These are phyloP conservation scores for Carex myosuroides DNA, from an alignment of 176 grass and related monocot species.

Conservation along the genomic window DNA sequence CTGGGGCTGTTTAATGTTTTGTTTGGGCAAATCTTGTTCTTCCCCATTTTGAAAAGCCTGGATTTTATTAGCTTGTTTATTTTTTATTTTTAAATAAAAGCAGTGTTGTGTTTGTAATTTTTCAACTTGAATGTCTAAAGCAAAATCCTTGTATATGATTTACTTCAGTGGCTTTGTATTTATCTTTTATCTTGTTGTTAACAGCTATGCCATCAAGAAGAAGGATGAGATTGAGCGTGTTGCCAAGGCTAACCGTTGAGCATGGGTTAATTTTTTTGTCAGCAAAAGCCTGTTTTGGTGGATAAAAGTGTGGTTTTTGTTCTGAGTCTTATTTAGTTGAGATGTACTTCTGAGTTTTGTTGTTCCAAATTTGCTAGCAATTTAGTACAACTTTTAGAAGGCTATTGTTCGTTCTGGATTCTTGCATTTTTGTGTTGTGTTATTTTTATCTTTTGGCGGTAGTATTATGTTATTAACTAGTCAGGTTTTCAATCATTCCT, in stretches of 20 bases:
- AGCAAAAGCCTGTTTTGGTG: not conserved
- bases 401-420: not conserved
- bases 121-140: not conserved
- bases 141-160: not conserved
- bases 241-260: conserved; percentile 79
- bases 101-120: not conserved
- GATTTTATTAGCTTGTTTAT: not conserved
- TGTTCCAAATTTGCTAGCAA: conserved; percentile 18
- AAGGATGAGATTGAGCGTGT: conserved; percentile 69
- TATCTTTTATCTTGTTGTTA: not conserved
- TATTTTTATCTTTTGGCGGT: not conserved
- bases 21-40: no score
- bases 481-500: not conserved
- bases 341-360: not conserved
- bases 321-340: not conserved
- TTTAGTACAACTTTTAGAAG: conserved; percentile 20
- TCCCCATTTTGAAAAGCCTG: not conserved
- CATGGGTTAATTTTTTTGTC: not conserved
- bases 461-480: not conserved
- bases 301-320: not conserved
- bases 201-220: conserved; percentile 68
- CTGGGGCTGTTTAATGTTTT: not conserved
- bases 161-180: not conserved
- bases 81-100: not conserved
- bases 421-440: not conserved